Evolutionary conservation across 805 yeast genomes (phyloP).

Genomic region (Yamadazyma paraphyllophila): DNA sequence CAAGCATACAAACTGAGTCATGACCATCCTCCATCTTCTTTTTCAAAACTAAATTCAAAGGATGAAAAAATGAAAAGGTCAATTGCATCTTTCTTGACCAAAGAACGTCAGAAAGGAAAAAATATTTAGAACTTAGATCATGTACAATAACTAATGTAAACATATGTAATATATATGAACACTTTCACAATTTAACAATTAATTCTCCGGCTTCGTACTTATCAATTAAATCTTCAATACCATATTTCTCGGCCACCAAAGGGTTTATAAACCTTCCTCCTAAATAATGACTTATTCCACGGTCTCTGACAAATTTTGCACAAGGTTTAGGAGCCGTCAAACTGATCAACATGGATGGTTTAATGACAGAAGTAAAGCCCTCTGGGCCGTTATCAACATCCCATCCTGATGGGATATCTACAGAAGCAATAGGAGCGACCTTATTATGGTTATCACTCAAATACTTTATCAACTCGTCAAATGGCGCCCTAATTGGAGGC

Average conservation of each 20-base stretch:
- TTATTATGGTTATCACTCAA: constrained; percentile 33
- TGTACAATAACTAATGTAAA: neutral
- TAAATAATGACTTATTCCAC: constrained; percentile 57
- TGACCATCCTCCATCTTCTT: neutral
- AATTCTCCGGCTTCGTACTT: constrained; percentile 33
- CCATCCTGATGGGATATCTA: constrained; percentile 97
- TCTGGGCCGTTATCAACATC: constrained; percentile 86
- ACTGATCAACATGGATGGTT: constrained; percentile 71
- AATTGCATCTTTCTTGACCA: constrained; percentile 9
- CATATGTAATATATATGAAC: neutral
- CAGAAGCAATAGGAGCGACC: constrained; percentile 67
- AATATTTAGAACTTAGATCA: neutral
- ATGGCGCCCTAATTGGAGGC: constrained; percentile 85
- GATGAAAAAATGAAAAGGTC: constrained; percentile 8
- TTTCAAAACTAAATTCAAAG: neutral
- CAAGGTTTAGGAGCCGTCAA: constrained; percentile 95
- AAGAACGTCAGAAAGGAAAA: constrained; percentile 2
- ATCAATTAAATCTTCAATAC: constrained; percentile 48
- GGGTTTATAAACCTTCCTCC: constrained; percentile 86
- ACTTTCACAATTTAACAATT: constrained; percentile 30
- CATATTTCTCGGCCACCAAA: constrained; percentile 69
- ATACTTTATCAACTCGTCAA: constrained; percentile 41
- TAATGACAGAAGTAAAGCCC: constrained; percentile 33
- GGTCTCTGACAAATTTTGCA: constrained; percentile 43
- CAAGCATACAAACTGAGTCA: neutral